Evolutionary conservation across 202 grass and related monocot genomes (phyloP).

Genomic region (Schoenoplectus tabernaemontani): DNA sequence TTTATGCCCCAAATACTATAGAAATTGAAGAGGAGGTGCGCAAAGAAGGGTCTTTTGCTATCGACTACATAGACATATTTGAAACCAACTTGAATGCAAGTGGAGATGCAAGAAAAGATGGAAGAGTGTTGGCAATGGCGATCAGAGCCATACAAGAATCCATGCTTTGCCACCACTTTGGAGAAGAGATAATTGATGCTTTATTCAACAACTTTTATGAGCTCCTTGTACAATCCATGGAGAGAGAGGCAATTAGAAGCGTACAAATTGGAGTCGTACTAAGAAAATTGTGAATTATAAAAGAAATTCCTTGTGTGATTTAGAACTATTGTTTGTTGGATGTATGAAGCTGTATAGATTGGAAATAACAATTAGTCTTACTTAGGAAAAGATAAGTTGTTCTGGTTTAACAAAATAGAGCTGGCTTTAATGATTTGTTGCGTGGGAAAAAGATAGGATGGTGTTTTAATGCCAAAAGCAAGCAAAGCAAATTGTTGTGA

Average conservation of each 20-base stretch:
- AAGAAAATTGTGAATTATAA: conserved; percentile 46
- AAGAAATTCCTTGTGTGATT: conserved; percentile 3
- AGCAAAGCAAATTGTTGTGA: neutral
- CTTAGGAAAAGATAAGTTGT: neutral
- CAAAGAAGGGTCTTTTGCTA: conserved; percentile 71
- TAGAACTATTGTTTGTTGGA: neutral
- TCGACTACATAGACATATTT: conserved; percentile 57
- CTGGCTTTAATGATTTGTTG: neutral
- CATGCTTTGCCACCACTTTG: conserved; percentile 93
- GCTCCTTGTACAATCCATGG: conserved; percentile 66
- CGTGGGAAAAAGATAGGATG: neutral
- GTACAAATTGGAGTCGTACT: conserved; percentile 64
- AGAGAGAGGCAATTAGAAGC: conserved; percentile 64
- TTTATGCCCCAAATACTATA: conserved; percentile 66
- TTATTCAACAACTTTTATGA: conserved; percentile 60
- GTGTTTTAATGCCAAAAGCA: neutral
- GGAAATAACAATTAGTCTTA: neutral
- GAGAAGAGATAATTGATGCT: conserved; percentile 46
- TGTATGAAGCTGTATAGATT: neutral
- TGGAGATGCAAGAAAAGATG: conserved; percentile 79
- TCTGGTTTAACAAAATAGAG: neutral
- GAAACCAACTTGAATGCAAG: conserved; percentile 70
- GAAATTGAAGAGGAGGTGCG: conserved; percentile 77
- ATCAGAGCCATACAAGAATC: conserved; percentile 93
- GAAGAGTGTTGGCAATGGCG: conserved; percentile 58